Evolutionary conservation across 208 protist genomes (phyloP), one percentile per base, ranked within the genome.

Genomic region (Blechomonas ayalai): DNA sequence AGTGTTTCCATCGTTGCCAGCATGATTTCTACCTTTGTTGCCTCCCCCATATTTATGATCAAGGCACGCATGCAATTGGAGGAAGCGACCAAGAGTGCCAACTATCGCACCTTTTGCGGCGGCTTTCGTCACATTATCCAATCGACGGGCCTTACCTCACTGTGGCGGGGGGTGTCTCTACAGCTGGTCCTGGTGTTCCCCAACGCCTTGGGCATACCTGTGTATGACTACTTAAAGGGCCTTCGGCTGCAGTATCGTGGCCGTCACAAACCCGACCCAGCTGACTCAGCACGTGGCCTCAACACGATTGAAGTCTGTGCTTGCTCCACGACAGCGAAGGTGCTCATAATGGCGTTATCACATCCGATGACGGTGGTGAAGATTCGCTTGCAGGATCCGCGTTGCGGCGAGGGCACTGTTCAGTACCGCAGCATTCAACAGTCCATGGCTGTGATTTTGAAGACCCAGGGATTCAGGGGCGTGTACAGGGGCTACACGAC

Each of bases 41-140:
- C 51, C 6, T 73, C 52, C 22, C 80, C 80, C 1, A 76, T 90
- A 10, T 90, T 82, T 20, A 55, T 90, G 5, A 54, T 90, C 50
- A 90, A 90, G 52, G 74, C 76, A 0, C 71, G 80, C 40, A 90
- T 90, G 80, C 80, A 90, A 67, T 55, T 82, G 15, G 80, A 95
- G 57, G 82, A 90, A 52, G 15, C 50, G 8, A 52, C 28, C 1
- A 38, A 44, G 28, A 44, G 51, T 19, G 31, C 16, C 23, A 41
- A 76, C 52, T 92, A 91, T 55, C 59, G 49, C n/a, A 72, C 67
- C n/a, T 89, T 92, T 51, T 54, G 58, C 32, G 26, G 20, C 7
- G 80, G 79, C 6, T 6, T 90, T 0, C 43, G 34, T 8, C 59
- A 90, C 52, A 61, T 70, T 1, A 52, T 92, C 1, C 40, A 36